A percentile compares a stretch with the other conserved stretches of the same genome.
phyloP scores from a whole-genome alignment of 2,329 filamentous ascomycete genomes.

The Curvularia spicifera region DNA sequence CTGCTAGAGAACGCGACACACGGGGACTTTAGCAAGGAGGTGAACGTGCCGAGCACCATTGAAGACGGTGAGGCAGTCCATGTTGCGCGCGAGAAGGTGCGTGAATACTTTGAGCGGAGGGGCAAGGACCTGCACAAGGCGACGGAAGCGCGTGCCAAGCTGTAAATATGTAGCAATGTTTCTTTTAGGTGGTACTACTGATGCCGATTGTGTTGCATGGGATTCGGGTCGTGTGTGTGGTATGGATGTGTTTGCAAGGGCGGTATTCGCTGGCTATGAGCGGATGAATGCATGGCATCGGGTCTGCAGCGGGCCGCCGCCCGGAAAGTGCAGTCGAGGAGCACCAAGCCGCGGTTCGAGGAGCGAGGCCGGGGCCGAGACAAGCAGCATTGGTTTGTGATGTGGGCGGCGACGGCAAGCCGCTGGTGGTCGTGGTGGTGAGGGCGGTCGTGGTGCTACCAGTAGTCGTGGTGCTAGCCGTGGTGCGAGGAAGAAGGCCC shows the following conservation, averaged over 20 bases:
- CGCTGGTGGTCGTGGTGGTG: not conserved
- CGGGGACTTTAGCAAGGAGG: conserved; percentile 73
- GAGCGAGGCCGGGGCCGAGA: not conserved
- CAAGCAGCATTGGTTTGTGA: not conserved
- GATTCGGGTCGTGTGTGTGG: no score
- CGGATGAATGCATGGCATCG: conserved; percentile 18
- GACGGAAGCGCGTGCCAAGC: conserved; percentile 52
- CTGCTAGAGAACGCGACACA: conserved; percentile 81
- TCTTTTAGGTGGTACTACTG: not conserved
- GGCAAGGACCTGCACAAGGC: conserved; percentile 48
- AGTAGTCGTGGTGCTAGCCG: not conserved
- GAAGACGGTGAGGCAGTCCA: conserved; percentile 79
- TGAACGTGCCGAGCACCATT: conserved; percentile 81
- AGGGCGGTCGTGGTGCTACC: not conserved
- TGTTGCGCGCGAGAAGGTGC: conserved; percentile 72
- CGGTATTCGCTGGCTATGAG: conserved; percentile 22
- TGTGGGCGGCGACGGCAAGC: not conserved
- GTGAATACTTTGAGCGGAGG: conserved; percentile 72
- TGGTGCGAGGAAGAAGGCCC: not conserved
- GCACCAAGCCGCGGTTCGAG: conserved; percentile 7
- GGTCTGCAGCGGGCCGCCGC: conserved; percentile 40
- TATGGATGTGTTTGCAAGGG: no score
- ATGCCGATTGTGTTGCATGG: not conserved
- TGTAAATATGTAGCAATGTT: conserved; percentile 39
- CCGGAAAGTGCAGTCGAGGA: conserved; percentile 17